These are phyloP conservation scores for Fermentozyma sake DNA, from an alignment of 1,139 yeast species.

Conservation along the genomic window DNA sequence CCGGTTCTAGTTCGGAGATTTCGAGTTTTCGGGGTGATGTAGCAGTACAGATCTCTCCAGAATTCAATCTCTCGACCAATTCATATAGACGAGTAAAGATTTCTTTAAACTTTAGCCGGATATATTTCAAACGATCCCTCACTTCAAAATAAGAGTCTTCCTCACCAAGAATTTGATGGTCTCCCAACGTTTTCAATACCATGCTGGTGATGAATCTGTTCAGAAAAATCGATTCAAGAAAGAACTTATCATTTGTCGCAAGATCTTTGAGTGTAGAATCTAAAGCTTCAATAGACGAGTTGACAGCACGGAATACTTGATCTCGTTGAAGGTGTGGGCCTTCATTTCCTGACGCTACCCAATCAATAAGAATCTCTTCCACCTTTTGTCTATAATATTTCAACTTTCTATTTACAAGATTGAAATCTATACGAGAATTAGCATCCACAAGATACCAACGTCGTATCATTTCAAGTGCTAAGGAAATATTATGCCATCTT, in stretches of 20 bases:
- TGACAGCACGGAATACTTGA: constrained; percentile 1
- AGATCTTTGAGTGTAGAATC: constrained; percentile 3
- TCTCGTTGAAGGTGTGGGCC: too few relatives aligned
- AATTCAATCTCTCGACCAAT: constrained; percentile 3
- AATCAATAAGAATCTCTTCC: background rate
- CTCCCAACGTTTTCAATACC: background rate
- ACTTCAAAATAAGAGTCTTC: constrained; percentile 7
- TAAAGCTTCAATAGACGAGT: background rate
- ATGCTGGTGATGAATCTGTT: constrained; percentile 5
- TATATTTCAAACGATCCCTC: constrained; percentile 8
- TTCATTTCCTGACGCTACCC: too few relatives aligned
- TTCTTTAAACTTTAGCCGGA: constrained; percentile 12
- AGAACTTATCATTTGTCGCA: too few relatives aligned
- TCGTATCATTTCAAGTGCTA: constrained; percentile 10
- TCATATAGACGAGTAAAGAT: constrained; percentile 7
- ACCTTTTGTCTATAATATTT: constrained; percentile 6
- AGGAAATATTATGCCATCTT: constrained; percentile 8
- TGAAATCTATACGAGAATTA: constrained; percentile 9
- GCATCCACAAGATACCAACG: constrained; percentile 9
- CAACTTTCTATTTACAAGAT: constrained; percentile 6
- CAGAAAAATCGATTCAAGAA: too few relatives aligned
- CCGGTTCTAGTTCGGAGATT: constrained; percentile 2
- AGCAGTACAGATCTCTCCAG: background rate
- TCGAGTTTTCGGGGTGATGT: too few relatives aligned
- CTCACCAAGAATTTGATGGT: constrained; percentile 3